Evolutionary conservation across 345 rosid species (phyloP).

Genomic region (Mallotus nudiflorus): DNA sequence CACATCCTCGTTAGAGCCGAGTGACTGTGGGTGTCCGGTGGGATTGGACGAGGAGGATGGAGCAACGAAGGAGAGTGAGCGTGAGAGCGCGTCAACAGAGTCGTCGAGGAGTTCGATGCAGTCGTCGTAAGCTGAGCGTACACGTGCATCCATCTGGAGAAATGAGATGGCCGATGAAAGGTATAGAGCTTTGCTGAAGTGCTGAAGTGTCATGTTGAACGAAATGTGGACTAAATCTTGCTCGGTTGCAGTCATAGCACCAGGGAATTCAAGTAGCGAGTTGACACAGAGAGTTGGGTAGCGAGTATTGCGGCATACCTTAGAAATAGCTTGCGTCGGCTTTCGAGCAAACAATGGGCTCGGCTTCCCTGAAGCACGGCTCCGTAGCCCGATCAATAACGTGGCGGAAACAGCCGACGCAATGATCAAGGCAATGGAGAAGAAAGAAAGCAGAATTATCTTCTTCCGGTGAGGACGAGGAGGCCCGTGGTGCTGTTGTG

Average conservation of each 20-base stretch:
- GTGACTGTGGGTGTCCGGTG: background rate
- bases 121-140: constrained; percentile 75
- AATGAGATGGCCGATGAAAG: constrained; percentile 46
- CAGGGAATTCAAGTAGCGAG: constrained; percentile 73
- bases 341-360: constrained; percentile 27
- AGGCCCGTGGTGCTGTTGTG: background rate
- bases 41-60: constrained; percentile 21
- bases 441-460: constrained; percentile 43
- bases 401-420: constrained; percentile 60
- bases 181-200: constrained; percentile 75
- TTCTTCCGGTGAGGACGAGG: constrained; percentile 33
- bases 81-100: constrained; percentile 72
- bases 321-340: constrained; percentile 79
- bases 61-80: constrained; percentile 55
- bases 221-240: constrained; percentile 88
- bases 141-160: constrained; percentile 58
- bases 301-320: constrained; percentile 61
- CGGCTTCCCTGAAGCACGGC: constrained; percentile 14
- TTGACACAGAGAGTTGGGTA: constrained; percentile 65
- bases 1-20: constrained; percentile 58
- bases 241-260: constrained; percentile 51
- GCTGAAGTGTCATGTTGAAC: constrained; percentile 88
- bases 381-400: constrained; percentile 39
- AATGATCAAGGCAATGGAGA: constrained; percentile 48
- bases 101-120: constrained; percentile 92